Percentiles rank a stretch among this genome's conserved stretches.
Evolutionary conservation across 306 rosid species (phyloP).

Genomic region (Datisca glomerata): DNA sequence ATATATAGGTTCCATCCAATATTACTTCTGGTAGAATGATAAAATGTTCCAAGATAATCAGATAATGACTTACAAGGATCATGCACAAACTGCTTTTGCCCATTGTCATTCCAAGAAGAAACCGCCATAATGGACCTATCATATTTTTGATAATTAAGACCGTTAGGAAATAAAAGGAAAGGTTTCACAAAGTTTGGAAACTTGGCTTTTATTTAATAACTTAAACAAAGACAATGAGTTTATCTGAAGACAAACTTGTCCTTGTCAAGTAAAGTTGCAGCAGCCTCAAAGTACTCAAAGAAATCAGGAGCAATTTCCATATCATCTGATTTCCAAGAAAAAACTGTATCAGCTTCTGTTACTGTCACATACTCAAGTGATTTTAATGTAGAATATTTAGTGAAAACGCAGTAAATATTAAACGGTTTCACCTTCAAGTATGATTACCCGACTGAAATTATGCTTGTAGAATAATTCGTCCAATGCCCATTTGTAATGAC

Average conservation of each 20-base stretch:
- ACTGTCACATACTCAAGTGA: too few relatives aligned
- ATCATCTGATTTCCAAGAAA: constrained; percentile 55
- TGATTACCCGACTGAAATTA: constrained; percentile 70
- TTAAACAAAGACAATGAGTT: constrained; percentile 6
- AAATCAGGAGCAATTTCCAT: constrained; percentile 99
- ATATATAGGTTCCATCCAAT: not conserved
- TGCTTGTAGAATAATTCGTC: constrained; percentile 74
- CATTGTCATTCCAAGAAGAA: constrained; percentile 99
- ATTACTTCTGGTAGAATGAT: not conserved
- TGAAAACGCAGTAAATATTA: constrained; percentile 6
- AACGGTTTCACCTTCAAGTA: constrained; percentile 77
- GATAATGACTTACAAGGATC: constrained; percentile 59
- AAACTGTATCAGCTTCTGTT: constrained; percentile 14
- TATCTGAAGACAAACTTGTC: constrained; percentile 59
- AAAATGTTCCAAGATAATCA: constrained; percentile 5
- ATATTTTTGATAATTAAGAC: constrained; percentile 9
- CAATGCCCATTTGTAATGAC: constrained; percentile 98
- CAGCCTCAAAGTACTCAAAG: constrained; percentile 86
- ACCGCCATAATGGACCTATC: constrained; percentile 88
- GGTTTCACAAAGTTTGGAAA: not conserved
- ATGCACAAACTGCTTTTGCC: constrained; percentile 93
- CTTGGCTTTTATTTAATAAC: not conserved
- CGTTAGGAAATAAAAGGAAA: constrained; percentile 8
- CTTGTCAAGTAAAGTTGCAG: constrained; percentile 68
- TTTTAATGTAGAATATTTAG: not conserved